A percentile compares a stretch with the other conserved stretches of the same genome.
Conservation (phyloP, 768 basidiomycete species). For the Lactifluus subvellereus region DNA sequence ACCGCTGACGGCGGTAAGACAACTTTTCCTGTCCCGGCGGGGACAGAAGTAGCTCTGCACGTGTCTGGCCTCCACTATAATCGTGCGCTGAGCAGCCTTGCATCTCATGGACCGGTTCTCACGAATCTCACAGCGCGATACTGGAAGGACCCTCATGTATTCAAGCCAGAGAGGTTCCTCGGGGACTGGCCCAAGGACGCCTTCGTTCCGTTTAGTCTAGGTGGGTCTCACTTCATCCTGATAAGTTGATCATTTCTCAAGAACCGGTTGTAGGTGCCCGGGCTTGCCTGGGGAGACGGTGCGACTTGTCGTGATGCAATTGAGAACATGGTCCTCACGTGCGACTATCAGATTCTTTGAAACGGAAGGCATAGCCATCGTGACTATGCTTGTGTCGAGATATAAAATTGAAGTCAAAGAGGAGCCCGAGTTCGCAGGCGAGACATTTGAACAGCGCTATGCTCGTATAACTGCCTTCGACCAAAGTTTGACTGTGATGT, state of each 20-base stretch:
- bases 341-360: constrained; percentile 40
- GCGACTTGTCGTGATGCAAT: neutral
- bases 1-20: constrained; percentile 36
- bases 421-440: constrained; percentile 41
- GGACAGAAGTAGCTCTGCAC: constrained; percentile 35
- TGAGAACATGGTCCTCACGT: neutral
- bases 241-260: neutral
- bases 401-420: constrained; percentile 47
- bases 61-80: constrained; percentile 45
- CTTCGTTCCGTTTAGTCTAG: constrained; percentile 31
- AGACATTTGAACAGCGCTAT: constrained; percentile 41
- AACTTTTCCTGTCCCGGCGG: constrained; percentile 40
- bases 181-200: constrained; percentile 32
- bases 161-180: constrained; percentile 37
- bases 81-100: constrained; percentile 30
- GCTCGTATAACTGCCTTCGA: constrained; percentile 16
- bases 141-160: constrained; percentile 48
- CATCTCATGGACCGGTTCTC: neutral
- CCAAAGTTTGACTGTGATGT: constrained; percentile 5
- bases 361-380: constrained; percentile 42
- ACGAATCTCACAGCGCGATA: constrained; percentile 40
- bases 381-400: constrained; percentile 41
- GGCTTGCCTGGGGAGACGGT: constrained; percentile 26
- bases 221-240: neutral
- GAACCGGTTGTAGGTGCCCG: constrained; percentile 13